Conservation (phyloP, 1,139 yeast genomes). For the Candida smagusa region DNA sequence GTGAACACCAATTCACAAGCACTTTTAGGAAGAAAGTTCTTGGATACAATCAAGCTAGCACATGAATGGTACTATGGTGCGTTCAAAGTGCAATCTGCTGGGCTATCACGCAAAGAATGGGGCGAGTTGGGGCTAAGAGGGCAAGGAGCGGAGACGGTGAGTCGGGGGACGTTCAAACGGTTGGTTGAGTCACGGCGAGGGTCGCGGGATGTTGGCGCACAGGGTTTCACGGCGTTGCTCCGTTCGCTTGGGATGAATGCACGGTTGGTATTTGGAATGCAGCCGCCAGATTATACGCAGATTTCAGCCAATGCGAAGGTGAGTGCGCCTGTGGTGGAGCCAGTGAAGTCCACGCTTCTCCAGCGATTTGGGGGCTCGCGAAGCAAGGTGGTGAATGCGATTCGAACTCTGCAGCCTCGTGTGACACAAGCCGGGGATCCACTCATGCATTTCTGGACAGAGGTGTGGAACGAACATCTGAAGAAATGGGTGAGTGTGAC, state of each 20-base stretch:
- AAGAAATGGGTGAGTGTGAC: conserved; percentile 85
- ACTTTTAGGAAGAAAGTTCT: conserved; percentile 62
- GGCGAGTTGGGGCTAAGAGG: conserved; percentile 37
- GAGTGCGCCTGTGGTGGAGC: conserved; percentile 1
- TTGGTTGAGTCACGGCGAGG: conserved; percentile 53
- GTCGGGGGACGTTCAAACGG: conserved; percentile 36
- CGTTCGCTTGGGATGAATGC: conserved; percentile 71
- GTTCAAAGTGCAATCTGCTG: conserved; percentile 51
- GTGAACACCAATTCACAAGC: conserved; percentile 24
- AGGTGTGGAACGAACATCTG: conserved; percentile 79
- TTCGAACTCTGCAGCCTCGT: neutral
- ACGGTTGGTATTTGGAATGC: conserved; percentile 76
- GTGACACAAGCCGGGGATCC: conserved; percentile 49
- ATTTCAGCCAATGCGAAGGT: conserved; percentile 20
- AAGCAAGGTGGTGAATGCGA: neutral
- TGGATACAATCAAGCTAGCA: conserved; percentile 70
- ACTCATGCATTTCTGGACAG: conserved; percentile 66
- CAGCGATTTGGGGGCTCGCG: neutral
- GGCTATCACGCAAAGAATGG: conserved; percentile 56
- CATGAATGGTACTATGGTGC: conserved; percentile 60
- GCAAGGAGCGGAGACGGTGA: conserved; percentile 21
- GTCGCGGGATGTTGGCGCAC: conserved; percentile 76
- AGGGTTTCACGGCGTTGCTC: conserved; percentile 78
- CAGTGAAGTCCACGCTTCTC: neutral
- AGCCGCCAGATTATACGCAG: conserved; percentile 79